Conservation (phyloP, 2,329 filamentous ascomycete genomes). For the Penicillium concentricum region DNA sequence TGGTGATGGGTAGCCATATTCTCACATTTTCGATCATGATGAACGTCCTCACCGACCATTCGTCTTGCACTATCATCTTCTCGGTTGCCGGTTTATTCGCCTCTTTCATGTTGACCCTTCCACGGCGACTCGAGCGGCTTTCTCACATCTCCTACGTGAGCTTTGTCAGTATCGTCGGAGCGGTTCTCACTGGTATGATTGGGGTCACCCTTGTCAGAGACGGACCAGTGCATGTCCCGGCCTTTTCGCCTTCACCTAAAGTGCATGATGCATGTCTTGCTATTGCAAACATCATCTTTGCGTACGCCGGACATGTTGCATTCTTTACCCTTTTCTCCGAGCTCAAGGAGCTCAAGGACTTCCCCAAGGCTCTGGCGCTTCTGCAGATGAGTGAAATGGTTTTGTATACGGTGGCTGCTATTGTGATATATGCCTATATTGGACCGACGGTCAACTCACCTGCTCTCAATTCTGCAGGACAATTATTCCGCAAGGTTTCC, state of each 20-base stretch:
- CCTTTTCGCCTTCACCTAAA: constrained; percentile 34
- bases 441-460: constrained; percentile 60
- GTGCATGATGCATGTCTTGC: constrained; percentile 58
- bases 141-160: constrained; percentile 58
- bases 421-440: constrained; percentile 64
- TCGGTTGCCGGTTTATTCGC: constrained; percentile 55
- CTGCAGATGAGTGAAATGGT: constrained; percentile 57
- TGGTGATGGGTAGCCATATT: constrained; percentile 67
- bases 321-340: constrained; percentile 66
- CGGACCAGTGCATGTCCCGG: constrained; percentile 31
- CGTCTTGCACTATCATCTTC: constrained; percentile 60
- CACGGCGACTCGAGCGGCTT: constrained; percentile 59
- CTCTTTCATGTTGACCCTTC: constrained; percentile 57
- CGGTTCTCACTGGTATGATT: constrained; percentile 64
- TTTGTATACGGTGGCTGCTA: constrained; percentile 63
- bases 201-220: constrained; percentile 52
- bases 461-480: constrained; percentile 60
- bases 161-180: constrained; percentile 62
- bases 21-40: constrained; percentile 67
- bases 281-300: constrained; percentile 65
- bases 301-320: constrained; percentile 65
- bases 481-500: constrained; percentile 57
- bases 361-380: constrained; percentile 60
- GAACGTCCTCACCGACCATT: constrained; percentile 59
- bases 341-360: constrained; percentile 57